Evolutionary conservation across 2,329 filamentous ascomycete species (phyloP), one percentile per base, ranked within the genome.

Genomic region (Paraphaeosphaeria minitans): DNA sequence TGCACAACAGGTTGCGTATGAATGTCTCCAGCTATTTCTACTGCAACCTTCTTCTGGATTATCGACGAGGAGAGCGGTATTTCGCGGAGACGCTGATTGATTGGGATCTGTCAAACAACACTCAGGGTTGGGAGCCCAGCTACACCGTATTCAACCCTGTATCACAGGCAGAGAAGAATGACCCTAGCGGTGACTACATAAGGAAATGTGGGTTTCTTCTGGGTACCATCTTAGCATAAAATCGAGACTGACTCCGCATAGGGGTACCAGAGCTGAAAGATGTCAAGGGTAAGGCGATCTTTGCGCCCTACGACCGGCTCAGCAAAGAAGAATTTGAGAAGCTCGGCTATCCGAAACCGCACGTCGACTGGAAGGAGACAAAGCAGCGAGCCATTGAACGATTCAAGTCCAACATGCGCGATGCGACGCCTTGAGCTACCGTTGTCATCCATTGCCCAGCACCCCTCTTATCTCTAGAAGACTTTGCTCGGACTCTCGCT

Each of bases 1-100:
- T 84, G 81, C 81, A 84, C 60, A 84, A 84, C 56, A 77, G 82
- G 0, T 67, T 81, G 12, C 77, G 82, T 33, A 84, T 84, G 81
- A 83, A 83, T 50, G 78, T 80, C 0, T 76, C 76, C 0, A 77
- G 72, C 4, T 84, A 83, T 59, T 67, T 84, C 8, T 78, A 79
- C 41, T 81, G 77, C 46, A 83, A 84, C 54, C 56, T 84, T 10
- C 73, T 84, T 1, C 71, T 84, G 53, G 80, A 84, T 61, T 84
- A 82, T 57, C 75, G 82, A 2, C 66, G 77, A 2, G 82, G 82
- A 12, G 82, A 84, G 67, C 71, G 81, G 1, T 84, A 82, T 58
- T 84, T 83, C 59, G 81, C 81, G 1, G 80, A 83, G 62, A 80
- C 79, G 2, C 67, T 84, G 29, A 75, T 81, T 35, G 80, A 82